phyloP scores from a whole-genome alignment of 306 rosid species.

The Medicago arabica region DNA sequence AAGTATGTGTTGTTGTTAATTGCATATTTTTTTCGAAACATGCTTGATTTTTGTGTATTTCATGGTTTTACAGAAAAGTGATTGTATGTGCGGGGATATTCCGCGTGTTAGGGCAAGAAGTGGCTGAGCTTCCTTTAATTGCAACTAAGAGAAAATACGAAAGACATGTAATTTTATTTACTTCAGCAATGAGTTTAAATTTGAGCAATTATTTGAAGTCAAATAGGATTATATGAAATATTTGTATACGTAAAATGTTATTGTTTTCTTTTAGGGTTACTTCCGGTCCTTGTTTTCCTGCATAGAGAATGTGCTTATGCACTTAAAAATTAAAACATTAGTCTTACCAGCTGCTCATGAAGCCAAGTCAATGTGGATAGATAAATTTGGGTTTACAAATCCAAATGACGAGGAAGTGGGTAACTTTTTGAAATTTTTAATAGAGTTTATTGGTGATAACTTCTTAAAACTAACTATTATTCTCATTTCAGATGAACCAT shows the following conservation, averaged over 20 bases:
- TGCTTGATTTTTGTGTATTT: conserved; percentile 12
- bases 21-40: neutral
- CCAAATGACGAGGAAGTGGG: too few species aligned
- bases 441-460: too few species aligned
- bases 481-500: too few species aligned
- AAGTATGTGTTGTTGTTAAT: neutral
- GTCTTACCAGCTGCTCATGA: conserved; percentile 76
- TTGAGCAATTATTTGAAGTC: conserved; percentile 5
- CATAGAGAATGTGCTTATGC: conserved; percentile 62
- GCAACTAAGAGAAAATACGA: conserved; percentile 62
- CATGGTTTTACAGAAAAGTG: conserved; percentile 49
- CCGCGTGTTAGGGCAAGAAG: conserved; percentile 77
- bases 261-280: conserved; percentile 60
- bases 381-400: too few species aligned
- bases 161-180: conserved; percentile 64
- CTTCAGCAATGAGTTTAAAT: neutral
- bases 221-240: neutral
- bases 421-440: too few species aligned
- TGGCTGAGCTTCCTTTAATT: conserved; percentile 92
- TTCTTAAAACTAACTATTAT: too few species aligned
- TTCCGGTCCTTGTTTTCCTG: conserved; percentile 71
- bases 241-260: neutral
- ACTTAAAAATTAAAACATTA: conserved; percentile 60
- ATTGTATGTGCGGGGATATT: conserved; percentile 73
- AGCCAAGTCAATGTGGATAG: conserved; percentile 40